Evolutionary conservation across 371 early-diverging fungal genomes (phyloP), one percentile per base, ranked within the genome.

Genomic region (Mucor circinelloides): DNA sequence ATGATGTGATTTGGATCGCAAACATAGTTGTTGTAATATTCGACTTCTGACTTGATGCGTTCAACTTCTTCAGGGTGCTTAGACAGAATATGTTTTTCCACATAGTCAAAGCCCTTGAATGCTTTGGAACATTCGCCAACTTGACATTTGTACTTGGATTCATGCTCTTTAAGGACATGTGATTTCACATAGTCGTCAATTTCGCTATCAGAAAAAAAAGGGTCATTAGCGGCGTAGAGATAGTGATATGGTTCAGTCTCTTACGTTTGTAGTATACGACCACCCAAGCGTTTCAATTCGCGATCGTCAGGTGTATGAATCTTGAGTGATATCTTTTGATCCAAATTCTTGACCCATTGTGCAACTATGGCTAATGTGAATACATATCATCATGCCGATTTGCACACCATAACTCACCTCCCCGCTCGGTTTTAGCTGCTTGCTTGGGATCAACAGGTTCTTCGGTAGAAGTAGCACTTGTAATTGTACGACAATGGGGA

Each of bases 91-190:
- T 98, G 99, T 78, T 97, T 97, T 73, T 89, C 89, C 13, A 97
- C 95, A 87, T 93, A 98, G 67, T 93, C 94, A 55, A 90, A 89
- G 13, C 96, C 97, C 69, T 94, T 91, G 87, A 98, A 98, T 52
- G 96, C 92, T 84, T 98, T 98, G 12, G 85, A 85, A 78, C 99
- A 98, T 40, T 78, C 80, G 1, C 72, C 74, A 23, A 93, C 84
- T 70, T 79, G 87, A 78, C 98, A 98, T 61, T 96, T 90, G 85
- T 81, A 97, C 76, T 95, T 95, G 60, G 91, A 90, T 40, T 86
- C 91, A n/a, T 86, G 87, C 58, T 91, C 93, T 61, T 91, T 90
- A 25, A 84, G 75, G 12, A 86, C 83, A 42, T 87, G 86, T 57
- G 84, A 75, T 60, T 79, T 76, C n/a, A 87, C 58, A 70, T 84